Evolutionary conservation across 2,329 filamentous ascomycete species (phyloP), one percentile per base, ranked within the genome.

Genomic region (Colletotrichum neosansevieriae): DNA sequence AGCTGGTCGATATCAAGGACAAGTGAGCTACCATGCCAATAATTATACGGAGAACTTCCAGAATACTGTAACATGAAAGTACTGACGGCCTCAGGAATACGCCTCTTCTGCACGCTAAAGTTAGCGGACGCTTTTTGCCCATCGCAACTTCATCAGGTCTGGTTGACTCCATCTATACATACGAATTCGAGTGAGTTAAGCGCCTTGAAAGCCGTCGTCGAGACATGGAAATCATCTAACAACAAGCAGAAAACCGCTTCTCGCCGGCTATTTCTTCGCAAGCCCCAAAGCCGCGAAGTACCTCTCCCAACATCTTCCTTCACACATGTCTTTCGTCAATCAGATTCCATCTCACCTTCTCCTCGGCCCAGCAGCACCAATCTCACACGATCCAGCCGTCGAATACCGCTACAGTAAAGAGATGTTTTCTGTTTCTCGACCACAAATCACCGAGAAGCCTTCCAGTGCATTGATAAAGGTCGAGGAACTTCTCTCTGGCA

Each of bases 311-410:
- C 89, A 86, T 74, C 77, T 90, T 40, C 73, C 80, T 9, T 79
- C 86, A 3, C 77, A 83, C 12, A 74, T 83, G 0, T 83, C 84
- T 0, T 86, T 85, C 73, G 78, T 87, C 63, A 91, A 91, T 74
- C 84, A 88, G 59, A 81, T 91, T 6, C 88, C 88, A 0, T 70
- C 78, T 2, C 81, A 85, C 38, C 77, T 91, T 2, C 81, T 91
- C 5, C 54, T 68, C 4, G 66, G 66, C 4, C 66, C 66, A 4
- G 66, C 66, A 12, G 66, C 66, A 32, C 56, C 66, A 10, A 29
- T 56, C 17, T 56, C 40, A 9, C 61, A 56, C 40, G 54, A 68
- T n/a, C 38, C 56, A 12, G 66, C 42, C 6, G 29, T 66, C 9
- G 40, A 34, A 7, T 68, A 60, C 24, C 54, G 66, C 21, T 68